Evolutionary conservation across 371 early-diverging fungal species (phyloP).

Genomic region (Funneliformis caledonium): DNA sequence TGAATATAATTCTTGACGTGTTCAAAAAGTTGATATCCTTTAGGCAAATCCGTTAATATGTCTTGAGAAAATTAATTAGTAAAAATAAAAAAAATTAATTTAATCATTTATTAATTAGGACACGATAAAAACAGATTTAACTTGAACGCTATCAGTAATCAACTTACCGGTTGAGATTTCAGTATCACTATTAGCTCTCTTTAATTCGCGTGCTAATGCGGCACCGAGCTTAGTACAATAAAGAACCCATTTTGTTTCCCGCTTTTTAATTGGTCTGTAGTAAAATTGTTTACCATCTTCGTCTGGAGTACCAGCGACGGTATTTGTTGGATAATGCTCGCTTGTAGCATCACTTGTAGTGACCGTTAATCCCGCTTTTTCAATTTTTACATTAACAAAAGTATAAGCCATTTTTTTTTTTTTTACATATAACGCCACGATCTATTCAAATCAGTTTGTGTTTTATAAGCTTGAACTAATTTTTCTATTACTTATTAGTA

Average conservation of each 20-base stretch:
- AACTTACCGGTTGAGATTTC: not conserved
- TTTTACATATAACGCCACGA: too few species aligned
- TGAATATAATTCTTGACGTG: not conserved
- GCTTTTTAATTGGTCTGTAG: not conserved
- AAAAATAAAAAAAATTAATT: not conserved
- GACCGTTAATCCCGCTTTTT: not conserved
- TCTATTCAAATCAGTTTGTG: too few species aligned
- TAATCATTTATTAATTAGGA: too few species aligned
- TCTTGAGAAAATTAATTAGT: not conserved
- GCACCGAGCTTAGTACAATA: not conserved
- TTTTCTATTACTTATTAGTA: too few species aligned
- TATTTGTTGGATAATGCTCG: not conserved
- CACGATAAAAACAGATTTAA: not conserved
- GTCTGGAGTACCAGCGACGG: not conserved
- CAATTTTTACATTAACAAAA: slow-evolving; percentile 21
- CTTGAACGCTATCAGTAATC: not conserved
- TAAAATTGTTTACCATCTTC: not conserved
- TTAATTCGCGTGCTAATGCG: not conserved
- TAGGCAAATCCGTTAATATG: slow-evolving; percentile 8
- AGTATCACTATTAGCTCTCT: not conserved
- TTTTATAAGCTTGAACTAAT: too few species aligned
- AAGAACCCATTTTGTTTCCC: not conserved
- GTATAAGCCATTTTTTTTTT: not conserved
- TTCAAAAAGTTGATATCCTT: slow-evolving; percentile 7
- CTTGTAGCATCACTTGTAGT: not conserved